Conservation (phyloP, 305 asterid species). For the Fraxinus floribunda region DNA sequence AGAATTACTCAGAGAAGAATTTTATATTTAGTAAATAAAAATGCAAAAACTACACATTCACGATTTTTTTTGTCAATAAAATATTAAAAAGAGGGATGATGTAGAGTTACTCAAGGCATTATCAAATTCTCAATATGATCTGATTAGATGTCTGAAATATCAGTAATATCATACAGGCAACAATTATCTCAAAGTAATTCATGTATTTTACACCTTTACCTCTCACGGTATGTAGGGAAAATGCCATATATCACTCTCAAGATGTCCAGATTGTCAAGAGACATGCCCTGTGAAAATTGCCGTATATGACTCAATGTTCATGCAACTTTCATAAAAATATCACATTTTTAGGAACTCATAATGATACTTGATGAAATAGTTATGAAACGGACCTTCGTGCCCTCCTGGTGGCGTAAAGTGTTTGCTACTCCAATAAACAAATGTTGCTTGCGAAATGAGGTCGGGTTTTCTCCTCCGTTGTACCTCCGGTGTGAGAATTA, state of each 20-base stretch:
- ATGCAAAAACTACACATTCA: neutral
- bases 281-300: slow-evolving; percentile 47
- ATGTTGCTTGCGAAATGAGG: neutral
- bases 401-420: neutral
- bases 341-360: neutral
- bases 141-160: neutral
- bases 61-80: neutral
- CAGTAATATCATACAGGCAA: neutral
- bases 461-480: neutral
- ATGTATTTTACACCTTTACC: slow-evolving; percentile 39
- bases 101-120: neutral
- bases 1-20: neutral
- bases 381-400: neutral
- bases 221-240: slow-evolving; percentile 90
- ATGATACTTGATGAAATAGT: neutral
- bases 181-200: slow-evolving; percentile 5
- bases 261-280: slow-evolving; percentile 66
- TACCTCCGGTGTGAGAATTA: neutral
- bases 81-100: neutral
- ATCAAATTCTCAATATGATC: neutral
- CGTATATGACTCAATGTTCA: neutral
- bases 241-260: slow-evolving; percentile 87
- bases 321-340: neutral
- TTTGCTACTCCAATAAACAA: neutral
- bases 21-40: neutral